Evolutionary conservation across 2,329 filamentous ascomycete species (phyloP).

Genomic region (Chlorencoelia australis): DNA sequence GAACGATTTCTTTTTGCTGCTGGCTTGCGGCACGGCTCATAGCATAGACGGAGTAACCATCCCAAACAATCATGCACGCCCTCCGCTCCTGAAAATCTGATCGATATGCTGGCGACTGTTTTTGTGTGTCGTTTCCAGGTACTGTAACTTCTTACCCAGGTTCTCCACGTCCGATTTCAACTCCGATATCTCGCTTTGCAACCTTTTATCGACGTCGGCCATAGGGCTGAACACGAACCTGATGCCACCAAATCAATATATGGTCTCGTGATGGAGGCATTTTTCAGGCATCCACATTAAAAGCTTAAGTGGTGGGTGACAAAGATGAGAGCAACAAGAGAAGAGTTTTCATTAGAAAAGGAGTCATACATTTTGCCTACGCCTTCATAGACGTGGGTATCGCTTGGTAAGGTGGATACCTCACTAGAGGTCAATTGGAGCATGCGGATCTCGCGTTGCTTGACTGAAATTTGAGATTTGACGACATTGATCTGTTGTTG

Average conservation of each 20-base stretch:
- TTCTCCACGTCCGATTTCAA: slow-evolving; percentile 70
- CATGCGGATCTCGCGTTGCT: slow-evolving; percentile 82
- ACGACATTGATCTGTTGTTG: slow-evolving; percentile 89
- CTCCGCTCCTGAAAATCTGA: slow-evolving; percentile 60
- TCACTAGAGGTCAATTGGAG: slow-evolving; percentile 80
- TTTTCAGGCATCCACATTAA: no score
- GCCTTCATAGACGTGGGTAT: slow-evolving; percentile 83
- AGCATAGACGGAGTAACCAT: no score
- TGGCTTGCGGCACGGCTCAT: no score
- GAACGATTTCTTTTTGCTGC: no score
- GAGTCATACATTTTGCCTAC: slow-evolving; percentile 83
- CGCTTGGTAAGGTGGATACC: slow-evolving; percentile 61
- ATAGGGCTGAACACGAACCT: slow-evolving; percentile 85
- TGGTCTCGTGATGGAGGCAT: slow-evolving; percentile 12
- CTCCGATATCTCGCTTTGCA: slow-evolving; percentile 64
- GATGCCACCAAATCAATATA: no score
- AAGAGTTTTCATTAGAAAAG: slow-evolving; percentile 1
- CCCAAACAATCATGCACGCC: slow-evolving; percentile 17
- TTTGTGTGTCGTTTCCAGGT: slow-evolving; percentile 89
- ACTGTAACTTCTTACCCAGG: slow-evolving; percentile 80
- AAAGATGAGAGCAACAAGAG: slow-evolving; percentile 2
- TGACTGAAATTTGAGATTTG: slow-evolving; percentile 71
- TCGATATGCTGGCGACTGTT: slow-evolving; percentile 89
- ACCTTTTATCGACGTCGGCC: slow-evolving; percentile 61
- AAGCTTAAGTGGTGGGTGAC: slow-evolving; percentile 3